Conservation (phyloP, 805 yeast genomes). For the Yamadazyma phyllophila region DNA sequence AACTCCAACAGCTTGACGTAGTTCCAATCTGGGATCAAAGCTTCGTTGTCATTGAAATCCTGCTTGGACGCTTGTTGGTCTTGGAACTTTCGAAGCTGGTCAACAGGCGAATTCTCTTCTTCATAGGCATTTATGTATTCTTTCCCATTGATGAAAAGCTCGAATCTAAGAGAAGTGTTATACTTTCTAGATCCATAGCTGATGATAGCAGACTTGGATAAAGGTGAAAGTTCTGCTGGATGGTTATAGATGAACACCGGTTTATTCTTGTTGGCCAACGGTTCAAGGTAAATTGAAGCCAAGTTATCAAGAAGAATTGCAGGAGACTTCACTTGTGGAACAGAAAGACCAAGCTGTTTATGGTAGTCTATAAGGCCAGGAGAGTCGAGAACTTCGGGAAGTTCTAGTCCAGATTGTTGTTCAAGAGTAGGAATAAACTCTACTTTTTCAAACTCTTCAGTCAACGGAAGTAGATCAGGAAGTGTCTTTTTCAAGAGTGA, state of each 20-base stretch:
- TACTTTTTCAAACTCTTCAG: slow-evolving; percentile 27
- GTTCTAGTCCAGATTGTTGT: slow-evolving; percentile 40
- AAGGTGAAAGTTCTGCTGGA: slow-evolving; percentile 82
- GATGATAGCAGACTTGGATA: slow-evolving; percentile 63
- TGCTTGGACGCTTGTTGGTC: slow-evolving; percentile 52
- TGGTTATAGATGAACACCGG: slow-evolving; percentile 82
- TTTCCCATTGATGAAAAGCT: slow-evolving; percentile 72
- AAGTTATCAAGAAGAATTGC: slow-evolving; percentile 64
- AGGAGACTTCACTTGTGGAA: slow-evolving; percentile 45
- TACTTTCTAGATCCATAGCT: slow-evolving; percentile 28
- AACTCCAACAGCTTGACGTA: slow-evolving; percentile 79
- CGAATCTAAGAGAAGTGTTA: slow-evolving; percentile 69
- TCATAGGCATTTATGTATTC: slow-evolving; percentile 94
- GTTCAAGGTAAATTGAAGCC: slow-evolving; percentile 62
- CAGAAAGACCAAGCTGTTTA: slow-evolving; percentile 29
- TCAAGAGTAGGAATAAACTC: slow-evolving; percentile 73
- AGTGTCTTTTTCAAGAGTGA: slow-evolving; percentile 17
- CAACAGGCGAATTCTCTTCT: slow-evolving; percentile 86
- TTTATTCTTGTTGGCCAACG: slow-evolving; percentile 24
- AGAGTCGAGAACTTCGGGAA: slow-evolving; percentile 48
- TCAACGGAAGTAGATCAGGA: slow-evolving; percentile 16
- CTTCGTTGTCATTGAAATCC: slow-evolving; percentile 55
- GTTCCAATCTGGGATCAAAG: slow-evolving; percentile 65
- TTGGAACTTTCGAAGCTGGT: slow-evolving; percentile 62
- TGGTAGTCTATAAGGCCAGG: slow-evolving; percentile 43